phyloP scores from a whole-genome alignment of 768 basidiomycete species.

The Serendipita sp. region DNA sequence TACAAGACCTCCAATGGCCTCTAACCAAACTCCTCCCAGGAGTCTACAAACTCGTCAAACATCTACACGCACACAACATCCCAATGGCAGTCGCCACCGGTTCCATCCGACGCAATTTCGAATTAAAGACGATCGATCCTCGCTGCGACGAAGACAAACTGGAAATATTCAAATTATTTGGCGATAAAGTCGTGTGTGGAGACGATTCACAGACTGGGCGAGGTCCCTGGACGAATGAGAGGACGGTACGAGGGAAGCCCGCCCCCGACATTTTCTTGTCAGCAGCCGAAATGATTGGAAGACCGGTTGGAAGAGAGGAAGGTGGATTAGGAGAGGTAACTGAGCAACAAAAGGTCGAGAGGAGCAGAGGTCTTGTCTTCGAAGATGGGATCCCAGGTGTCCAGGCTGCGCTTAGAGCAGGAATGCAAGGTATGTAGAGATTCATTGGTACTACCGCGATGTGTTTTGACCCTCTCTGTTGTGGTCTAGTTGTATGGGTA shows the following conservation, averaged over 20 bases:
- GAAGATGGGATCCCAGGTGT: slow-evolving; percentile 69
- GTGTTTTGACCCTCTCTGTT: background rate
- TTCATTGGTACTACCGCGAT: background rate
- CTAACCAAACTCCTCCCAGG: slow-evolving; percentile 61
- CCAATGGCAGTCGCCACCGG: slow-evolving; percentile 76
- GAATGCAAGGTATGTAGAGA: slow-evolving; percentile 56
- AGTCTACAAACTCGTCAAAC: slow-evolving; percentile 45
- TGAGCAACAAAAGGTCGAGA: slow-evolving; percentile 24
- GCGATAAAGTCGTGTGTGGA: slow-evolving; percentile 48
- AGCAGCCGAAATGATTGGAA: slow-evolving; percentile 46
- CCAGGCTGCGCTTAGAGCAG: slow-evolving; percentile 65
- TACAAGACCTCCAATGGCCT: slow-evolving; percentile 53
- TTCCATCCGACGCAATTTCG: slow-evolving; percentile 45
- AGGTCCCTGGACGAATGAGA: slow-evolving; percentile 18
- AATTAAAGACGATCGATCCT: slow-evolving; percentile 35
- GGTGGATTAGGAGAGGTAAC: slow-evolving; percentile 16
- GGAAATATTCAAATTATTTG: slow-evolving; percentile 45
- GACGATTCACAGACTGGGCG: slow-evolving; percentile 39
- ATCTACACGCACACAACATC: slow-evolving; percentile 47
- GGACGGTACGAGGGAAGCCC: slow-evolving; percentile 42
- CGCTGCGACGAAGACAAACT: slow-evolving; percentile 26
- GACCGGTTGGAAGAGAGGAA: slow-evolving; percentile 34
- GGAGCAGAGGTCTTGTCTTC: slow-evolving; percentile 55
- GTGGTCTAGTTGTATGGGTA: slow-evolving; percentile 59
- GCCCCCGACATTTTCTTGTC: slow-evolving; percentile 65